A percentile compares a stretch with the other conserved stretches of the same genome.
phyloP scores from a whole-genome alignment of 805 yeast genomes.

The Myxozyma udenii region DNA sequence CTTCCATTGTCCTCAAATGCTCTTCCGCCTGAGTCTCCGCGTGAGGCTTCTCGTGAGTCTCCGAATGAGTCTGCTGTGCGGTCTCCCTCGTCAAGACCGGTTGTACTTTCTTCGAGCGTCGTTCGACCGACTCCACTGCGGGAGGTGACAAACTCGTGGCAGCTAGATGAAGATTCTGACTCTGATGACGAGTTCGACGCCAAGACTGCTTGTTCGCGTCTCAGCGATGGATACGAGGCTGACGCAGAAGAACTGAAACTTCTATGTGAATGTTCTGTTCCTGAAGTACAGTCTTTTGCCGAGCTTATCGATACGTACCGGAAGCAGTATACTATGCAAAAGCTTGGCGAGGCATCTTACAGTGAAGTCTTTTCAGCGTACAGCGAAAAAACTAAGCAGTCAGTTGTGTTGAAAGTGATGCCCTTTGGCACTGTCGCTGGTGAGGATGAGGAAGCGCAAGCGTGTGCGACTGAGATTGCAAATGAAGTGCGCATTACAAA shows the following conservation, averaged over 20 bases:
- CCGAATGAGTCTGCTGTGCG: too few species aligned
- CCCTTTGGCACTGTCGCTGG: conserved; percentile 47
- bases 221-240: background rate
- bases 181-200: background rate
- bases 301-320: conserved; percentile 33
- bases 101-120: too few species aligned
- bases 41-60: too few species aligned
- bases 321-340: conserved; percentile 36
- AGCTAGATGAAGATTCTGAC: conserved; percentile 1
- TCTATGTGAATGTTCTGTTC: conserved; percentile 13
- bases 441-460: conserved; percentile 41
- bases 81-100: too few species aligned
- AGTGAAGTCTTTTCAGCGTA: conserved; percentile 45
- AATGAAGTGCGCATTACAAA: conserved; percentile 50
- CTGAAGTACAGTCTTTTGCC: conserved; percentile 38
- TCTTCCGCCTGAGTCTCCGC: too few species aligned
- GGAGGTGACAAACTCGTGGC: conserved; percentile 19
- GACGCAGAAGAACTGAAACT: background rate
- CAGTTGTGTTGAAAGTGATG: conserved; percentile 48
- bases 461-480: conserved; percentile 43
- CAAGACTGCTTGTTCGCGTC: background rate
- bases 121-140: conserved; percentile 24
- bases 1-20: too few species aligned
- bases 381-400: conserved; percentile 29
- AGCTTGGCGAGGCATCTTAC: conserved; percentile 49